Percentiles rank a stretch among this genome's conserved stretches.
Conservation (phyloP, 2,329 filamentous ascomycete species). For the Botrytis byssoidea region DNA sequence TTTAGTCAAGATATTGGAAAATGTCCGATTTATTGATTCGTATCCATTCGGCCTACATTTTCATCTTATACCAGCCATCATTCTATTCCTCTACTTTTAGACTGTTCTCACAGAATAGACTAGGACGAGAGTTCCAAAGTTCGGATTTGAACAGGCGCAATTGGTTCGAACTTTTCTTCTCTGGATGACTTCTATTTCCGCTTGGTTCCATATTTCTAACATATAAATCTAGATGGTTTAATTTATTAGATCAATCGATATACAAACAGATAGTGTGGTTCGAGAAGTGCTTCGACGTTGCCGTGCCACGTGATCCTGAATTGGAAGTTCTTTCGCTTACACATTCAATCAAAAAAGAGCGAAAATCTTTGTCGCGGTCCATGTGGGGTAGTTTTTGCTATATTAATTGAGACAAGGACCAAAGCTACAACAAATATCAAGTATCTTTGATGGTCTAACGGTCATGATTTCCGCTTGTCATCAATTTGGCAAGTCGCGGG, state of each 20-base stretch:
- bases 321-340: not conserved
- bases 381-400: not conserved
- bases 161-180: not conserved
- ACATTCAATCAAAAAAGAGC: not conserved
- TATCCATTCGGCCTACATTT: too few species aligned
- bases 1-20: too few species aligned
- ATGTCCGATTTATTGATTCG: too few species aligned
- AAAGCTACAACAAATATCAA: not conserved
- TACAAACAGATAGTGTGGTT: not conserved
- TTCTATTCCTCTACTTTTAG: too few species aligned
- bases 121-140: not conserved
- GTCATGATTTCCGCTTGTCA: slow-evolving; percentile 42
- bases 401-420: rapidly evolving
- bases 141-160: not conserved
- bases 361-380: not conserved
- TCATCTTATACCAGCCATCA: too few species aligned
- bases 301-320: not conserved
- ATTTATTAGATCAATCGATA: not conserved
- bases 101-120: not conserved
- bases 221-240: not conserved
- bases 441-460: slow-evolving; percentile 39
- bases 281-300: not conserved
- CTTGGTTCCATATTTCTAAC: rapidly evolving
- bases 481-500: slow-evolving; percentile 22
- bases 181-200: not conserved